Evolutionary conservation across 768 basidiomycete genomes (phyloP).

Genomic region (Phallus indusiatus): DNA sequence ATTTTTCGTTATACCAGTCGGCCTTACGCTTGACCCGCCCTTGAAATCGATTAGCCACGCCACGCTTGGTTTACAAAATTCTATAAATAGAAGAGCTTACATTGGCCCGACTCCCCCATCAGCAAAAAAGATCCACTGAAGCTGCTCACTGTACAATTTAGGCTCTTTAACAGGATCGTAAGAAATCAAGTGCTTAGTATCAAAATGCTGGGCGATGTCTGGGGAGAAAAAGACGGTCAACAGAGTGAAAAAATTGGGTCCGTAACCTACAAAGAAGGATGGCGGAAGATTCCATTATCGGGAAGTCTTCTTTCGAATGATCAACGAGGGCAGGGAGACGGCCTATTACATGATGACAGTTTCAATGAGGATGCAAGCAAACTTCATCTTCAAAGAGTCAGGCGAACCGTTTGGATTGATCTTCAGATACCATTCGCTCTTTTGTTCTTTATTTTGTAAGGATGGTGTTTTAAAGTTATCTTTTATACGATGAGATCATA

Average conservation of each 20-base stretch:
- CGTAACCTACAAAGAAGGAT: slow-evolving; percentile 21
- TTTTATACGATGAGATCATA: neutral
- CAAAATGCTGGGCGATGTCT: slow-evolving; percentile 24
- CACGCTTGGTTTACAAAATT: neutral
- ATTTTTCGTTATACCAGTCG: neutral
- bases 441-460: slow-evolving; percentile 61
- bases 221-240: no score
- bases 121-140: slow-evolving; percentile 31
- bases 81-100: neutral
- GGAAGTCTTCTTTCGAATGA: slow-evolving; percentile 30
- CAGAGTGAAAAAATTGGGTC: neutral
- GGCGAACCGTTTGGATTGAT: slow-evolving; percentile 10
- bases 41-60: neutral
- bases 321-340: slow-evolving; percentile 64
- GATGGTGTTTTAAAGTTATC: slow-evolving; percentile 34
- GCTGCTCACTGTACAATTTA: slow-evolving; percentile 18
- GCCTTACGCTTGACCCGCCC: neutral
- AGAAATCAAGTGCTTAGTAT: slow-evolving; percentile 28
- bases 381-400: neutral
- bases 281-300: slow-evolving; percentile 22
- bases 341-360: slow-evolving; percentile 14
- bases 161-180: slow-evolving; percentile 19
- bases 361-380: neutral
- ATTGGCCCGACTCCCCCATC: neutral
- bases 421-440: slow-evolving; percentile 48